phyloP scores from a whole-genome alignment of 768 basidiomycete species.

The Filobasidium floriforme region DNA sequence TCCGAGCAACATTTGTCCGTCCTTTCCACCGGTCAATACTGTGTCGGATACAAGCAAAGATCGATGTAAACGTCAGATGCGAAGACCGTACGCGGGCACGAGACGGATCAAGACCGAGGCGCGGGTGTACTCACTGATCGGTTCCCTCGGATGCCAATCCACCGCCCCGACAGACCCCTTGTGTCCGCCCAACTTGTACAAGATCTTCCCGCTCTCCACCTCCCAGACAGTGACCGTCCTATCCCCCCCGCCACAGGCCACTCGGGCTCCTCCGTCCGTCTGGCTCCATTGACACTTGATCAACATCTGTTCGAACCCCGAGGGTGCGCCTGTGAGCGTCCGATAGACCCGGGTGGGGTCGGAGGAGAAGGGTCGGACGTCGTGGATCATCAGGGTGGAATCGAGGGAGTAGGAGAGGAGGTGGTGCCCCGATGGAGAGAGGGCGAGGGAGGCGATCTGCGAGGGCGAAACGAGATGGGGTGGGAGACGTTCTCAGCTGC shows the following conservation, averaged over 20 bases:
- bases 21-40: slow-evolving; percentile 90
- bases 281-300: slow-evolving; percentile 80
- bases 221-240: slow-evolving; percentile 48
- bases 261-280: slow-evolving; percentile 43
- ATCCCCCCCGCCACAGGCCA: slow-evolving; percentile 49
- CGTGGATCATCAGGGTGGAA: slow-evolving; percentile 79
- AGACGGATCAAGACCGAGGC: background rate
- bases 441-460: slow-evolving; percentile 71
- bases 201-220: slow-evolving; percentile 39
- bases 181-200: slow-evolving; percentile 70
- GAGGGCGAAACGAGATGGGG: background rate
- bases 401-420: slow-evolving; percentile 87
- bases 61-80: slow-evolving; percentile 14
- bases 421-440: slow-evolving; percentile 81
- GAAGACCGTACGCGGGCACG: slow-evolving; percentile 13
- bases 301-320: slow-evolving; percentile 85
- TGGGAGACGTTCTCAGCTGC: background rate
- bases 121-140: slow-evolving; percentile 63
- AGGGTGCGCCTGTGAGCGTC: slow-evolving; percentile 66
- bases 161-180: slow-evolving; percentile 93
- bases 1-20: slow-evolving; percentile 82
- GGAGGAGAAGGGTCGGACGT: slow-evolving; percentile 87
- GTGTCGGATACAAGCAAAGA: slow-evolving; percentile 13
- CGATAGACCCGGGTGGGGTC: slow-evolving; percentile 74
- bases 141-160: slow-evolving; percentile 93